These are phyloP conservation scores for Corchorus capsularis DNA, from an alignment of 345 rosid genomes.

Conservation along the genomic window DNA sequence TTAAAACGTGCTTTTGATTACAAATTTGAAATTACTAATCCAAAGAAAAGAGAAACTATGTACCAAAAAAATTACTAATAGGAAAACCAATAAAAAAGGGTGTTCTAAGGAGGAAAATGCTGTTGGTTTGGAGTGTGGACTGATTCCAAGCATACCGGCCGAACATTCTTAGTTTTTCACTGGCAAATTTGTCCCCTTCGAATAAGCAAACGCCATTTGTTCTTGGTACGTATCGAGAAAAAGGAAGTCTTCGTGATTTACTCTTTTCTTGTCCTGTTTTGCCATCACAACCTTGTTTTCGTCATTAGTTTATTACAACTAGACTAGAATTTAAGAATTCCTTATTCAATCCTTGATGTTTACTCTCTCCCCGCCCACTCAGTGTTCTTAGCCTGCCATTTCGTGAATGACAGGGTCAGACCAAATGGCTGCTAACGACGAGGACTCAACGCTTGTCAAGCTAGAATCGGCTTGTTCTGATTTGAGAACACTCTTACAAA, in stretches of 20 bases:
- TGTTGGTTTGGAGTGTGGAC: neutral
- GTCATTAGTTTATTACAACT: conserved; percentile 7
- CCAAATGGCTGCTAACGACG: conserved; percentile 31
- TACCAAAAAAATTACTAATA: no score
- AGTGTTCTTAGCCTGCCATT: neutral
- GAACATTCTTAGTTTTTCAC: conserved; percentile 17
- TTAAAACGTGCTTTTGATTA: neutral
- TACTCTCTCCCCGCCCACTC: neutral
- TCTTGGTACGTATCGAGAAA: conserved; percentile 37
- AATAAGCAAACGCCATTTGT: conserved; percentile 30
- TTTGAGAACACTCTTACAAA: conserved; percentile 42
- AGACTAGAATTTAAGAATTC: neutral
- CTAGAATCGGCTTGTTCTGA: conserved; percentile 46
- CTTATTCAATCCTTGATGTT: neutral
- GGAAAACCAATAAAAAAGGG: neutral
- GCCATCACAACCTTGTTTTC: neutral
- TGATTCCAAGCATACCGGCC: conserved; percentile 13
- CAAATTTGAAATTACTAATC: no score
- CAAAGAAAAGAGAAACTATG: no score
- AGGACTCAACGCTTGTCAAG: conserved; percentile 36
- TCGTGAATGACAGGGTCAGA: neutral
- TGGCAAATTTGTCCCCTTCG: conserved; percentile 32
- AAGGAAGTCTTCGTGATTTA: conserved; percentile 20
- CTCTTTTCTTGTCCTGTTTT: conserved; percentile 16
- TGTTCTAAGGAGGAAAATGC: neutral